phyloP scores from a whole-genome alignment of 106 monocot genomes.

The Xerophyta viscosa region DNA sequence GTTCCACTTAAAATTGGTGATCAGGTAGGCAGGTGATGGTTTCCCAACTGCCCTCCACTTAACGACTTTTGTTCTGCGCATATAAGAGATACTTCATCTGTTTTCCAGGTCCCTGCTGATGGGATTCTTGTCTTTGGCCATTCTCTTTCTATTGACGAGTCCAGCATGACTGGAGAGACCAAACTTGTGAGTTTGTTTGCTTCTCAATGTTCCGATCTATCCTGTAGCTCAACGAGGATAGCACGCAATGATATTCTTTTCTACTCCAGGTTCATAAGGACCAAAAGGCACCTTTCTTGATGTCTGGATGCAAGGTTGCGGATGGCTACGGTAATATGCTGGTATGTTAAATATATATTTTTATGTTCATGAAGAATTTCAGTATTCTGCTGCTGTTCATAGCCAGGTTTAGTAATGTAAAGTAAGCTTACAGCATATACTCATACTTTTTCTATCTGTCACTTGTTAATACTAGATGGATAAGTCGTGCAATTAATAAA shows the following conservation, averaged over 20 bases:
- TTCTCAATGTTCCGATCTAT: no score
- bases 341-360: constrained; percentile 29
- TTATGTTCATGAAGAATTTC: no score
- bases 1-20: constrained; percentile 75
- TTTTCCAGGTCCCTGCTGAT: constrained; percentile 55
- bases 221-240: no score
- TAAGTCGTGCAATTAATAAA: no score
- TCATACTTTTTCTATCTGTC: no score
- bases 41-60: neutral
- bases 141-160: constrained; percentile 62
- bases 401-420: no score
- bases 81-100: neutral
- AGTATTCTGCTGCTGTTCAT: no score
- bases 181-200: constrained; percentile 36
- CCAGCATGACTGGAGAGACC: constrained; percentile 60
- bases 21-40: constrained; percentile 16
- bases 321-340: constrained; percentile 94
- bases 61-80: neutral
- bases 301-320: constrained; percentile 98
- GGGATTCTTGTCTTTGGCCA: constrained; percentile 49
- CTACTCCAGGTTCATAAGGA: constrained; percentile 81
- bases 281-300: constrained; percentile 81
- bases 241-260: no score
- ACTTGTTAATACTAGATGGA: no score
- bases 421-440: no score